phyloP scores from a whole-genome alignment of 2,329 filamentous ascomycete species.

The Talaromyces sp. region DNA sequence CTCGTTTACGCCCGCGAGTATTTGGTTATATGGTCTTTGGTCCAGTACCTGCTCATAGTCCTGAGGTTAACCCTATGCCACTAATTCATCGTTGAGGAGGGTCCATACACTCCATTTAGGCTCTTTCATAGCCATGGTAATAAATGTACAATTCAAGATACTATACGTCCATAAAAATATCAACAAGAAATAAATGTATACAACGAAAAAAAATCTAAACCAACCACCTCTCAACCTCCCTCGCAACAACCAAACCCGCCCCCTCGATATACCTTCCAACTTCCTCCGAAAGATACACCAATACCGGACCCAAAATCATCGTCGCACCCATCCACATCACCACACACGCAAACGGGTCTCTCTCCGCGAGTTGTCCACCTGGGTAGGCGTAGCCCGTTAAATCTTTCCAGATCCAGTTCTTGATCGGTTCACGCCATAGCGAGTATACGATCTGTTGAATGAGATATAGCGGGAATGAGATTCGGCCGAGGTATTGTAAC shows the following conservation, averaged over 20 bases:
- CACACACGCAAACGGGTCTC: conserved; percentile 7
- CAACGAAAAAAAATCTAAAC: not conserved
- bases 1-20: no score
- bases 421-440: conserved; percentile 12
- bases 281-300: conserved; percentile 11
- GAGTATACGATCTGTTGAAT: conserved; percentile 15
- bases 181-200: not conserved
- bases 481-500: conserved; percentile 13
- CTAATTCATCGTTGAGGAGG: not conserved
- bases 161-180: not conserved
- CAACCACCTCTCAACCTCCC: conserved; percentile 13
- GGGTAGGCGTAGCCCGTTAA: conserved; percentile 7
- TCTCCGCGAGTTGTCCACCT: conserved; percentile 2
- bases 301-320: conserved; percentile 10
- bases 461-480: conserved; percentile 14
- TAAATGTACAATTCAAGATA: not conserved
- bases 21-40: no score
- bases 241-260: not conserved
- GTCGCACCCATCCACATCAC: conserved; percentile 13
- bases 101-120: not conserved
- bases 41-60: no score
- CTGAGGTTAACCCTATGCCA: not conserved
- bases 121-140: not conserved
- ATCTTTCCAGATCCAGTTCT: conserved; percentile 11
- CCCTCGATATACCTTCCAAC: conserved; percentile 4